phyloP scores from a whole-genome alignment of 192 early-diverging fungal genomes.

The Backusella australiensis region DNA sequence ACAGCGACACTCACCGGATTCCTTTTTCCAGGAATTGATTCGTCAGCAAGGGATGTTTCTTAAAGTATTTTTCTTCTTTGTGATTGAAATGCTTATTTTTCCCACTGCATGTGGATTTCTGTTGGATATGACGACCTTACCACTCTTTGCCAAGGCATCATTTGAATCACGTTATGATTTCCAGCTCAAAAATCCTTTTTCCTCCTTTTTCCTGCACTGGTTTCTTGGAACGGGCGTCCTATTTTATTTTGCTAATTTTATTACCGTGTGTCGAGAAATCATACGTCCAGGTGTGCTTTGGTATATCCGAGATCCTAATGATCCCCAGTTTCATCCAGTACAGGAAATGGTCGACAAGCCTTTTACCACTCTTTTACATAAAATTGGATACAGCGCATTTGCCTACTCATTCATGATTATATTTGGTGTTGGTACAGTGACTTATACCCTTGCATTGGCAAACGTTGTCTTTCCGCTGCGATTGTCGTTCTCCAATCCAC shows the following conservation, averaged over 20 bases:
- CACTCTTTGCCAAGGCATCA: conserved; percentile 66
- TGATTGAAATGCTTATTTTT: conserved; percentile 84
- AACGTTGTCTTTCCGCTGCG: conserved; percentile 56
- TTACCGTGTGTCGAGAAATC: conserved; percentile 75
- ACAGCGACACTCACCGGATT: neutral
- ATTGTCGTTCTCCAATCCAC: conserved; percentile 51
- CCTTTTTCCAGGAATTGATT: conserved; percentile 46
- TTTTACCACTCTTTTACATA: conserved; percentile 73
- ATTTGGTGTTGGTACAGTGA: conserved; percentile 67
- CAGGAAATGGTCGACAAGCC: conserved; percentile 88
- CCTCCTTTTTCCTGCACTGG: conserved; percentile 85
- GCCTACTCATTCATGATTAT: conserved; percentile 85
- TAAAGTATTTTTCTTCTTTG: conserved; percentile 84
- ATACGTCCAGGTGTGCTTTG: conserved; percentile 96
- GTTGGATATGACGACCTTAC: conserved; percentile 76
- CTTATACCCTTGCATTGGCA: conserved; percentile 34
- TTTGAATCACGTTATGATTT: conserved; percentile 54
- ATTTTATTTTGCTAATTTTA: conserved; percentile 89
- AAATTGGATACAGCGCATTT: conserved; percentile 79
- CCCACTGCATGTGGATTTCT: conserved; percentile 86
- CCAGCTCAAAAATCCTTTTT: conserved; percentile 58
- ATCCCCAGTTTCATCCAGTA: conserved; percentile 92
- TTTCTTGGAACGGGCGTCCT: conserved; percentile 92
- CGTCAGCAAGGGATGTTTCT: conserved; percentile 52
- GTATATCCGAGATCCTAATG: conserved; percentile 98